These are phyloP conservation scores for Cladosporium colombiae DNA, from an alignment of 2,329 filamentous ascomycete genomes.

Conservation along the genomic window DNA sequence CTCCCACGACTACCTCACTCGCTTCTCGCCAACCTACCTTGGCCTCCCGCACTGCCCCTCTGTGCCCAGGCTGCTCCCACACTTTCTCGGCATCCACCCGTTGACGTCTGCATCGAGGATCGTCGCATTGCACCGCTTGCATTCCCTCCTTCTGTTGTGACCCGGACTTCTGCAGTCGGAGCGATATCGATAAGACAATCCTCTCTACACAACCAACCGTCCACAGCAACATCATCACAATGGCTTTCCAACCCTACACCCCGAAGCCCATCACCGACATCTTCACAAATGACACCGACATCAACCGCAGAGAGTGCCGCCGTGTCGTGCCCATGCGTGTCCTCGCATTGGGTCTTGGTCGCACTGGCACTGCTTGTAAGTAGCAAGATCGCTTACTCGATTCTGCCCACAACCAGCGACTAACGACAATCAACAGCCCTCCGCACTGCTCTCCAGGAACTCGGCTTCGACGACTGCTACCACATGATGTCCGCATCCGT, in stretches of 20 bases:
- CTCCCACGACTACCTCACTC: not conserved
- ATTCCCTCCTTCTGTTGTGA: not conserved
- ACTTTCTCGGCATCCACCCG: constrained; percentile 12
- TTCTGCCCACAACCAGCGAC: not conserved
- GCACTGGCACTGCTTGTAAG: constrained; percentile 70
- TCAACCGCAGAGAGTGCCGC: constrained; percentile 65
- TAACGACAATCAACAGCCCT: constrained; percentile 50
- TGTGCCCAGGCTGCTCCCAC: not conserved
- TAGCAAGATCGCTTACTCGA: not conserved
- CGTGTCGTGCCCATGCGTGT: constrained; percentile 72
- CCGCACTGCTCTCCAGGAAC: constrained; percentile 63
- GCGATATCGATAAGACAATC: not conserved
- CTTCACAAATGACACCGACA: constrained; percentile 67
- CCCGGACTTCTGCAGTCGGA: not conserved
- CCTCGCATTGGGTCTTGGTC: constrained; percentile 67
- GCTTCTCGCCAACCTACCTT: not conserved
- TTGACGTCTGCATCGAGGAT: not conserved
- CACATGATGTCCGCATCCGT: constrained; percentile 72
- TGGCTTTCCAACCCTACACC: constrained; percentile 45
- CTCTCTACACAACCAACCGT: not conserved
- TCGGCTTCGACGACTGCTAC: constrained; percentile 69
- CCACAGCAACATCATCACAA: constrained; percentile 25
- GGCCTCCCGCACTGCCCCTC: not conserved
- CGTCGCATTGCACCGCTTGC: not conserved
- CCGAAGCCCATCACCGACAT: constrained; percentile 58